Evolutionary conservation across 495 filamentous ascomycete species (phyloP).

Genomic region (Monascus purpureus): DNA sequence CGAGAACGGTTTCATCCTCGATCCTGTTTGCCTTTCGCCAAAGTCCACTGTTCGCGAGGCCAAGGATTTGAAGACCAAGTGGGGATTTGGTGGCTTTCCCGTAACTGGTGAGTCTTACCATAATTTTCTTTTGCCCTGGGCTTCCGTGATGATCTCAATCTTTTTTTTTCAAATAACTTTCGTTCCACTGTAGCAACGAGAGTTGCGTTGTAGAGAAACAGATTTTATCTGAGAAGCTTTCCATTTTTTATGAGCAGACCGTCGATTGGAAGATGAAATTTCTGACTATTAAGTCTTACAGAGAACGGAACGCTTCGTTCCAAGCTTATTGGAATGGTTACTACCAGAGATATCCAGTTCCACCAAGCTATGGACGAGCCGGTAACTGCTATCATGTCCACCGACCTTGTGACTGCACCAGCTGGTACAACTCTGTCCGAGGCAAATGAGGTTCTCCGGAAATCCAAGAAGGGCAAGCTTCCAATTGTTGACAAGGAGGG

Average conservation of each 20-base stretch:
- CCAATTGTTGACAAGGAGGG: slow-evolving; percentile 80
- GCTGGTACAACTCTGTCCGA: slow-evolving; percentile 72
- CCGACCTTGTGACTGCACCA: slow-evolving; percentile 81
- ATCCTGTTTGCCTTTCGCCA: slow-evolving; percentile 84
- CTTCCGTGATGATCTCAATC: slow-evolving; percentile 52
- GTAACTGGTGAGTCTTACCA: slow-evolving; percentile 71
- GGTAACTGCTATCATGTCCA: slow-evolving; percentile 88
- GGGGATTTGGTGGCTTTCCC: slow-evolving; percentile 97
- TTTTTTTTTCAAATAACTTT: slow-evolving; percentile 83
- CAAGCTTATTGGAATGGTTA: slow-evolving; percentile 92
- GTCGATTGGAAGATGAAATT: neutral
- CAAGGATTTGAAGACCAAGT: slow-evolving; percentile 85
- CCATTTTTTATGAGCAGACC: too few relatives aligned
- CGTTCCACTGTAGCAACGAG: slow-evolving; percentile 92
- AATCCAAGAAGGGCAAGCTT: slow-evolving; percentile 98
- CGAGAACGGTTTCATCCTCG: slow-evolving; percentile 97
- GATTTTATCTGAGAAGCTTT: slow-evolving; percentile 27
- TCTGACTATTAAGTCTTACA: slow-evolving; percentile 19
- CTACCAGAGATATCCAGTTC: slow-evolving; percentile 95
- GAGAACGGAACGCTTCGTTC: slow-evolving; percentile 87
- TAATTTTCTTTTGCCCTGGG: slow-evolving; percentile 6
- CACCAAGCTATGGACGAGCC: slow-evolving; percentile 53
- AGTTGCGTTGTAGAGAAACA: slow-evolving; percentile 70
- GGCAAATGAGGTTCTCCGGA: slow-evolving; percentile 83
- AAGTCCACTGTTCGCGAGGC: slow-evolving; percentile 82